These are phyloP conservation scores for Meripilus lineatus DNA, from an alignment of 1,284 basidiomycete species.

Conservation along the genomic window DNA sequence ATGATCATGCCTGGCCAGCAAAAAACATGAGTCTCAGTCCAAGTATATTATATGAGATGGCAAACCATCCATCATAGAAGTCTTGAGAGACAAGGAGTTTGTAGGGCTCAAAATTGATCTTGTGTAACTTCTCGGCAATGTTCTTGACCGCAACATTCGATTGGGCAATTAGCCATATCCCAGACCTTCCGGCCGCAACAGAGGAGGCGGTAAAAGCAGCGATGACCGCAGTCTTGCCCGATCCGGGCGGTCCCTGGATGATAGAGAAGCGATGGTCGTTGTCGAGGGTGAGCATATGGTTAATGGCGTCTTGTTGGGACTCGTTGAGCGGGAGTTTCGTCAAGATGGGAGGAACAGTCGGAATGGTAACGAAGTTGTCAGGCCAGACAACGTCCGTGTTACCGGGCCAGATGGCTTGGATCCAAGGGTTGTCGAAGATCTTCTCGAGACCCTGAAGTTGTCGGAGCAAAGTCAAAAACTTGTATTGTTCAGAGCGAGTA, in stretches of 20 bases:
- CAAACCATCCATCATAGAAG: slow-evolving; percentile 58
- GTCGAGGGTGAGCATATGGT: slow-evolving; percentile 42
- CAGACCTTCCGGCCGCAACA: slow-evolving; percentile 31
- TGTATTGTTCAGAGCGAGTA: slow-evolving; percentile 46
- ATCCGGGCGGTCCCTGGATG: slow-evolving; percentile 55
- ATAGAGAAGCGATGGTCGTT: slow-evolving; percentile 39
- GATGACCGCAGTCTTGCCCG: slow-evolving; percentile 41
- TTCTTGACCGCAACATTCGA: slow-evolving; percentile 68
- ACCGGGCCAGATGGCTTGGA: slow-evolving; percentile 40
- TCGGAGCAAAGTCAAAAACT: slow-evolving; percentile 38
- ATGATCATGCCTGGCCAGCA: slow-evolving; percentile 62
- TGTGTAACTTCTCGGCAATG: slow-evolving; percentile 56
- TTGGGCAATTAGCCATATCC: slow-evolving; percentile 71
- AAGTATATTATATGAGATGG: slow-evolving; percentile 2
- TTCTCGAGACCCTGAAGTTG: slow-evolving; percentile 44
- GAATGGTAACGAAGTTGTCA: slow-evolving; percentile 15
- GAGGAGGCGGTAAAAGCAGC: slow-evolving; percentile 48
- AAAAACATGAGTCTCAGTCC: slow-evolving; percentile 4
- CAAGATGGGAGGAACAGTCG: slow-evolving; percentile 11
- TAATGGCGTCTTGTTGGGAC: slow-evolving; percentile 50
- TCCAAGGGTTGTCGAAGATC: slow-evolving; percentile 48
- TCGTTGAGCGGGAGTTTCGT: slow-evolving; percentile 36
- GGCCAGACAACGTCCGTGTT: slow-evolving; percentile 23
- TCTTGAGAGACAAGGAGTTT: slow-evolving; percentile 54
- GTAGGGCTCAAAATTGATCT: slow-evolving; percentile 41